A percentile compares a stretch with the other conserved stretches of the same genome.
These are phyloP conservation scores for Yarrowia yakushimensis DNA, from an alignment of 805 yeast species.

Conservation along the genomic window DNA sequence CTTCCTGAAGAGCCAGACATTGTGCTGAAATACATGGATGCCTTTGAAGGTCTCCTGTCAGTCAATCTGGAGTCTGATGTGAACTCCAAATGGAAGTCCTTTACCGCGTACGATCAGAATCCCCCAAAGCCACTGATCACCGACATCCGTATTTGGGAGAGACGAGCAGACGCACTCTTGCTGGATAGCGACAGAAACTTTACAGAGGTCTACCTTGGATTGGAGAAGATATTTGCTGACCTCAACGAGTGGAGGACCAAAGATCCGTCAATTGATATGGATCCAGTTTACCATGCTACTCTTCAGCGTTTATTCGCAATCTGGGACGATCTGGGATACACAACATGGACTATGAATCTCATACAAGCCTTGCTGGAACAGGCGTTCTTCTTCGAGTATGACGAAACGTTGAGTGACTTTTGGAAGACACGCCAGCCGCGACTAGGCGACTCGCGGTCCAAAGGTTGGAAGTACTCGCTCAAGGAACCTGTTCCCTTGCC, in stretches of 20 bases:
- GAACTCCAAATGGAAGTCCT: neutral
- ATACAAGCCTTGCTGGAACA: neutral
- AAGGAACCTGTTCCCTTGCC: neutral
- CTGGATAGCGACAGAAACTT: neutral
- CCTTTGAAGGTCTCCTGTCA: neutral
- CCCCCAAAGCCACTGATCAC: neutral
- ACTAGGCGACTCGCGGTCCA: neutral
- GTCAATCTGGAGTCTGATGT: neutral
- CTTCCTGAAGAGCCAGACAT: neutral
- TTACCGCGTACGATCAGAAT: neutral
- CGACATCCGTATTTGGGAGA: neutral
- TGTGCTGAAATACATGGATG: constrained; percentile 1
- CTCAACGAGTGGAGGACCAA: neutral
- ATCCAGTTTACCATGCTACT: neutral
- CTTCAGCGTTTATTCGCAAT: neutral
- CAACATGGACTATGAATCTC: neutral
- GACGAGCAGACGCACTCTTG: neutral
- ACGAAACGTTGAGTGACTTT: neutral
- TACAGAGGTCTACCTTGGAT: neutral
- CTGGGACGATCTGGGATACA: constrained; percentile 1
- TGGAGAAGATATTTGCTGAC: neutral
- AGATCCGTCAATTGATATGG: neutral
- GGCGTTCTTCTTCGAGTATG: neutral
- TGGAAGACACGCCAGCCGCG: constrained; percentile 8
- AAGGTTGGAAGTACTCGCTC: constrained; percentile 14